phyloP scores from a whole-genome alignment of 108 stramenopile species.

The Schizochytrium sp. region DNA sequence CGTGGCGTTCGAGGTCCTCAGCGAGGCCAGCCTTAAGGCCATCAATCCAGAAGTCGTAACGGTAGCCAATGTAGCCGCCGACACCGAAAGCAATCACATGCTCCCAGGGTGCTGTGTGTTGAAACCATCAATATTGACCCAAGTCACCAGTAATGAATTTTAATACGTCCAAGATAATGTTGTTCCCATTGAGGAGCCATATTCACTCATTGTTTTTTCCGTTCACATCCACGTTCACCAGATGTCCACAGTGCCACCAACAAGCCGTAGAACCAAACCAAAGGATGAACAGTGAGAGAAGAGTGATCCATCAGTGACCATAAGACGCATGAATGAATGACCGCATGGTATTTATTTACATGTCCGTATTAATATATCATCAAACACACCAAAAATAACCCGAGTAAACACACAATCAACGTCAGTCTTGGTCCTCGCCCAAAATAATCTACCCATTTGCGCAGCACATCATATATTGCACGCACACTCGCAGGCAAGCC shows the following conservation, averaged over 20 bases:
- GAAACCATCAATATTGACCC: not conserved
- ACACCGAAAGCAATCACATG: not conserved
- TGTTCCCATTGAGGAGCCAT: too few species aligned
- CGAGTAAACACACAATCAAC: too few species aligned
- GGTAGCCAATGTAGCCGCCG: not conserved
- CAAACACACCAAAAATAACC: not conserved
- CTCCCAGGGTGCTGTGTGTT: slow-evolving; percentile 28
- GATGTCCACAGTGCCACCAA: too few species aligned
- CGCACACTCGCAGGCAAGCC: too few species aligned
- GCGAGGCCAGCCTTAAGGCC: not conserved
- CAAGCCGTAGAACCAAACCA: too few species aligned
- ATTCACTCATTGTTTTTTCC: too few species aligned
- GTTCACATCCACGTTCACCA: too few species aligned
- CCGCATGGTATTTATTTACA: not conserved
- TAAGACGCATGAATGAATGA: not conserved
- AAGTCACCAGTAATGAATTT: not conserved
- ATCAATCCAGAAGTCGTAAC: slow-evolving; percentile 28
- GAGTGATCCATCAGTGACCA: not conserved
- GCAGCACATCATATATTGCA: too few species aligned
- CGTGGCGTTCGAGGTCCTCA: slow-evolving; percentile 38
- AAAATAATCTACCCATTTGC: too few species aligned
- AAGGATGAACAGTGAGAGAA: too few species aligned
- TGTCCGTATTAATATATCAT: not conserved
- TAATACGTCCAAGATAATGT: too few species aligned
- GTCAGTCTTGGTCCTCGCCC: too few species aligned